These are phyloP conservation scores for Acacia concinna DNA, from an alignment of 331 rosid genomes.

Conservation along the genomic window DNA sequence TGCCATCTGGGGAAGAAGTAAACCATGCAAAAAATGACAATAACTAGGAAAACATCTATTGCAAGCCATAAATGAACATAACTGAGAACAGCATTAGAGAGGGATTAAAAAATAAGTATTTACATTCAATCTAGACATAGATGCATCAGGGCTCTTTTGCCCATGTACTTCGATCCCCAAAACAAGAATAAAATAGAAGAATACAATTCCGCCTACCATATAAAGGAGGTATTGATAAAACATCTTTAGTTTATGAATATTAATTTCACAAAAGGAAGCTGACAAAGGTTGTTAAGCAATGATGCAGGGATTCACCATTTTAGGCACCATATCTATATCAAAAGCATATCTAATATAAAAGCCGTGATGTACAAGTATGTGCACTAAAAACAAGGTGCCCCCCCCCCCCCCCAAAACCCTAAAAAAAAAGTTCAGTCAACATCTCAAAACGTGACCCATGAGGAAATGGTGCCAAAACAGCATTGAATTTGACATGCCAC, in stretches of 20 bases:
- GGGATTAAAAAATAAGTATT: not conserved
- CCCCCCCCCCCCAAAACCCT: no score
- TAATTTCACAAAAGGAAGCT: not conserved
- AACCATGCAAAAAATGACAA: not conserved
- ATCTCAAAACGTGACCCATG: not conserved
- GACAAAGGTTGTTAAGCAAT: not conserved
- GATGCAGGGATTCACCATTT: not conserved
- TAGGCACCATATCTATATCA: not conserved
- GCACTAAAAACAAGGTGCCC: no score
- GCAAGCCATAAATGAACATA: not conserved
- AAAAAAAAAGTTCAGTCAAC: not conserved
- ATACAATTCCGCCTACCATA: not conserved
- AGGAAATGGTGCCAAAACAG: not conserved
- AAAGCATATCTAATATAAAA: not conserved
- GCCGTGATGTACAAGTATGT: not conserved
- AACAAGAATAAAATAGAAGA: no score
- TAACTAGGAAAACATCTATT: not conserved
- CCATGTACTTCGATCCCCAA: not conserved
- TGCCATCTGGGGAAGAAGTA: constrained; percentile 46
- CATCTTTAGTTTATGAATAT: not conserved
- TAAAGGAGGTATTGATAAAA: not conserved
- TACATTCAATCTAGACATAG: not conserved
- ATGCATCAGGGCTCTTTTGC: not conserved
- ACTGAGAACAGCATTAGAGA: not conserved
- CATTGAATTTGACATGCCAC: not conserved